Evolutionary conservation across 1,139 yeast genomes (phyloP), one percentile per base, ranked within the genome.

Genomic region (Dujonia santamariae): DNA sequence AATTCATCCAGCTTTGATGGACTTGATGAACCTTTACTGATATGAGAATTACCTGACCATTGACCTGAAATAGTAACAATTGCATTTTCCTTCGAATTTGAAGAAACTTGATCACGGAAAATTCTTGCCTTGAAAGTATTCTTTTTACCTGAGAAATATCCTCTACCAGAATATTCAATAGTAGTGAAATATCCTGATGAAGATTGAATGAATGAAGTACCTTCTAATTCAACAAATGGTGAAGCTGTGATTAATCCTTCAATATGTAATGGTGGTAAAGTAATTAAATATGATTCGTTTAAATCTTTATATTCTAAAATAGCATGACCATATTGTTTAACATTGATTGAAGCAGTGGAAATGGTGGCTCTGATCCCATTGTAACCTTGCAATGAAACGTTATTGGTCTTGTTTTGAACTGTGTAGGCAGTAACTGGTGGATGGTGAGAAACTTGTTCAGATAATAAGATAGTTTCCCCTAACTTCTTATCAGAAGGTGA

Each of bases 101-200:
- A 65, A 14, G 72, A 72, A 23, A 70, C 61, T 37, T 59, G 59
- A 52, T 75, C 75, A 47, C 75, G 72, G 58, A 59, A 84, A 38
- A 90, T 75, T 51, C 90, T 74, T 24, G 96, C 95, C 63, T 87
- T 90, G 67, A 83, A 88, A 7, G 90, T 65, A 63, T 92, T 90
- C 67, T 88, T 90, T 70, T 88, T 90, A 46, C 98, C 98, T n/a
- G 88, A 75, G 54, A 92, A 86, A 67, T 88, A 92, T 19, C 98
- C 98, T 58, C 92, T 80, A 24, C 98, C 98, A 29, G 85, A 72
- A 61, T 77, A 92, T 50, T 86, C 96, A 45, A 92, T 67, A 17
- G 75, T 72, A 15, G 94, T 77, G 44, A 73, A 59, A 60, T 78
- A 83, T 7, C 97, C 97, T 34, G 77, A 72, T 5, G 95, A 80